Percentiles rank a stretch among this genome's conserved stretches.
Conservation (phyloP, 305 asterid genomes). For the Petunia hybrid region DNA sequence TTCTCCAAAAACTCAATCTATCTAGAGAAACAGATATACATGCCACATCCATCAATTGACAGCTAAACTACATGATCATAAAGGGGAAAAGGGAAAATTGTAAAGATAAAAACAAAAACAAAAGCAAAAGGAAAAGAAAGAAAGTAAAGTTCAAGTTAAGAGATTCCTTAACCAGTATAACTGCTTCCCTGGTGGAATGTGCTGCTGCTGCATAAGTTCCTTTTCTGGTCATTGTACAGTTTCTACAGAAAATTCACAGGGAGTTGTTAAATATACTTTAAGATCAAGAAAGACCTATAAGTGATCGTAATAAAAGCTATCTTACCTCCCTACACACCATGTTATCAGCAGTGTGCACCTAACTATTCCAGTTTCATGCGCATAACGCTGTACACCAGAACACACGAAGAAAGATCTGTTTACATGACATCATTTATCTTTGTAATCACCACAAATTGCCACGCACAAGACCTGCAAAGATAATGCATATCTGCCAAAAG, state of each 20-base stretch:
- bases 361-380: not conserved
- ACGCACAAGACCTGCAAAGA: conserved; percentile 27
- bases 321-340: not conserved
- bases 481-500: conserved; percentile 9
- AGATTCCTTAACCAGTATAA: not conserved
- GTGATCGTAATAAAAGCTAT: not conserved
- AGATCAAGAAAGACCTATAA: conserved; percentile 12
- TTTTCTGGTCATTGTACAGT: not conserved
- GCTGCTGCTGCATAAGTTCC: conserved; percentile 3
- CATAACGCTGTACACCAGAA: not conserved
- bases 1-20: not conserved
- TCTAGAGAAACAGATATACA: conserved; percentile 17
- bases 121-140: too few species aligned
- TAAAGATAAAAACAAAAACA: not conserved
- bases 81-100: not conserved
- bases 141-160: not conserved
- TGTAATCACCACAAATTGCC: conserved; percentile 14
- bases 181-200: conserved; percentile 19
- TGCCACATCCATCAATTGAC: not conserved
- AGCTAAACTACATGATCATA: not conserved
- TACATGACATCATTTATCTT: not conserved
- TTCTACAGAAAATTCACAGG: conserved; percentile 9
- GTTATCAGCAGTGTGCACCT: not conserved
- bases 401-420: conserved; percentile 21
- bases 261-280: not conserved